phyloP scores from a whole-genome alignment of 306 rosid genomes.

The Vachellia pachyceras region DNA sequence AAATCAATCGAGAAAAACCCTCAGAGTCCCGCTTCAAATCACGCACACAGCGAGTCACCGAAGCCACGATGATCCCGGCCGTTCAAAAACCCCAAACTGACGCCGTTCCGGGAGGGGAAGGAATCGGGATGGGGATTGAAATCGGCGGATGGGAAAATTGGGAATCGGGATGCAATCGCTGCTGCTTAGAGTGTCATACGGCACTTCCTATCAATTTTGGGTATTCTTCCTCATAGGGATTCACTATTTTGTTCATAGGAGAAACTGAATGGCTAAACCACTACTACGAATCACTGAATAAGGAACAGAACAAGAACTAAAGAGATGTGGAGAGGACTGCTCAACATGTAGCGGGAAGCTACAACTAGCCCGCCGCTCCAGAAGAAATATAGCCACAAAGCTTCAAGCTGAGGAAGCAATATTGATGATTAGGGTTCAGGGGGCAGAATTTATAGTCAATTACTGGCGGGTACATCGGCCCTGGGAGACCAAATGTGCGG shows the following conservation, averaged over 20 bases:
- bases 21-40: slow-evolving; percentile 88
- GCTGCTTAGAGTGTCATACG: slow-evolving; percentile 90
- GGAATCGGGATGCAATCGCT: slow-evolving; percentile 31
- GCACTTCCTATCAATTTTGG: slow-evolving; percentile 94
- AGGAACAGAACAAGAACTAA: background rate
- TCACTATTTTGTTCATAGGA: background rate
- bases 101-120: slow-evolving; percentile 28
- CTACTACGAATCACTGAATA: background rate
- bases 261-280: background rate
- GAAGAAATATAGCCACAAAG: background rate
- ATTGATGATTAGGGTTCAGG: background rate
- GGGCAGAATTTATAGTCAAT: slow-evolving; percentile 10
- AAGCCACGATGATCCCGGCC: slow-evolving; percentile 41
- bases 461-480: background rate
- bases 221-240: slow-evolving; percentile 72
- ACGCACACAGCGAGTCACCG: slow-evolving; percentile 51
- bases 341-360: background rate
- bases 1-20: slow-evolving; percentile 22
- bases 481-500: background rate
- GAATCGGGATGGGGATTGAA: background rate
- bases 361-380: background rate
- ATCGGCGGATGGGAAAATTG: slow-evolving; percentile 50
- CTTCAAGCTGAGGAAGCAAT: background rate
- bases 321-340: background rate
- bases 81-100: slow-evolving; percentile 10